Conservation (phyloP, 192 early-diverging fungal species). For the Backusella circina region DNA sequence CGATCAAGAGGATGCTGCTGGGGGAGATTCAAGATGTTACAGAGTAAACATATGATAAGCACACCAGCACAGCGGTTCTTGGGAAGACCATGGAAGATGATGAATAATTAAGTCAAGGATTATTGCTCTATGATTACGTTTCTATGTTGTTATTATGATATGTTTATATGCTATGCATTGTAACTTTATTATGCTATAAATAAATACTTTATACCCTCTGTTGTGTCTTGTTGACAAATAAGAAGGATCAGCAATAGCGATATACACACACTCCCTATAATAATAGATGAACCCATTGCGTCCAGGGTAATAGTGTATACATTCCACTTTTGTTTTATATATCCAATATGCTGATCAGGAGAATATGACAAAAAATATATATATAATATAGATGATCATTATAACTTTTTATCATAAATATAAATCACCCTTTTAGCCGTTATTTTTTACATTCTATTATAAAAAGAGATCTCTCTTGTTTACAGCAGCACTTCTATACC, state of each 20-base stretch:
- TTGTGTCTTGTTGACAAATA: no score
- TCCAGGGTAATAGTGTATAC: no score
- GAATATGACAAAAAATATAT: no score
- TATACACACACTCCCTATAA: no score
- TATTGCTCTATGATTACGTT: background rate
- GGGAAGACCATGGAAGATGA: background rate
- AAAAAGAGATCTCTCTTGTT: no score
- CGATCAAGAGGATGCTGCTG: constrained; percentile 22
- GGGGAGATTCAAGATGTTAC: constrained; percentile 17
- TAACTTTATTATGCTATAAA: background rate
- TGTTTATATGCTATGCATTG: no score
- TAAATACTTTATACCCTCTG: no score
- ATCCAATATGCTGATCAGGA: background rate
- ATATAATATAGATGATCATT: no score
- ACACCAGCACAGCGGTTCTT: background rate
- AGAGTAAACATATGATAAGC: background rate
- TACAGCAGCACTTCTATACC: no score
- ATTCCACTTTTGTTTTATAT: no score
- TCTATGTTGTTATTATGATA: background rate
- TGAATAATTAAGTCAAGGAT: background rate
- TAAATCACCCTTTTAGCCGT: background rate
- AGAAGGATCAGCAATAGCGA: no score
- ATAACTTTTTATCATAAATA: background rate
- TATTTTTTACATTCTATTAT: background rate
- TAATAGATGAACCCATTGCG: no score